These are phyloP conservation scores for Paramecium octaurelia DNA, from an alignment of 73 alveolate genomes.

Conservation along the genomic window DNA sequence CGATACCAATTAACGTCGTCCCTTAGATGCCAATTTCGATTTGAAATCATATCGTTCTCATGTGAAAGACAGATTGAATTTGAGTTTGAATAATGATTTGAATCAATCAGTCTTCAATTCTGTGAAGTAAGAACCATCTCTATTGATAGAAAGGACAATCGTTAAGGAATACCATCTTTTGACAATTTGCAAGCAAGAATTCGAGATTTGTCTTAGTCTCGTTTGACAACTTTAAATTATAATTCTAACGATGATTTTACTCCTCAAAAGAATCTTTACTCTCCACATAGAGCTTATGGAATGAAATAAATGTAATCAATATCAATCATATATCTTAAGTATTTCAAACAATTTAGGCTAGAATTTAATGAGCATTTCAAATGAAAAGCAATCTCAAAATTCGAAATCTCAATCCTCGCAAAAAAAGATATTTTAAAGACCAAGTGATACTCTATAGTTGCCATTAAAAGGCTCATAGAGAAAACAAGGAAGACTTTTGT, in stretches of 20 bases:
- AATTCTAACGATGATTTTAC: background rate
- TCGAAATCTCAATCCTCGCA: background rate
- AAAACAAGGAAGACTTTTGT: background rate
- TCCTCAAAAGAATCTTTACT: background rate
- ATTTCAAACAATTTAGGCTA: background rate
- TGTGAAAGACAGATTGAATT: background rate
- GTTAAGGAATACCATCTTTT: background rate
- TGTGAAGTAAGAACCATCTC: background rate
- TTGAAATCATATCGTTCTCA: conserved; percentile 14
- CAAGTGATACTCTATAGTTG: background rate
- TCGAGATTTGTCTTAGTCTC: conserved; percentile 38
- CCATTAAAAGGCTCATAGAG: background rate
- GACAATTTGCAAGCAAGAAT: conserved; percentile 12
- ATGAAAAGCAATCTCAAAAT: background rate
- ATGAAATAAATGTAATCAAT: background rate
- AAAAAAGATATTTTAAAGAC: background rate
- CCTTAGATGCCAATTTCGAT: conserved; percentile 25
- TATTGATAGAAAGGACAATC: background rate
- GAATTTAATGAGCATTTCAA: background rate
- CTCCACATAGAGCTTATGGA: background rate
- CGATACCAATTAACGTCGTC: background rate
- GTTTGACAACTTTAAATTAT: background rate
- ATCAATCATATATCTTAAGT: background rate
- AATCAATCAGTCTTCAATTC: background rate
- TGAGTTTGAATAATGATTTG: background rate